phyloP scores from a whole-genome alignment of 805 yeast species.

The Yarrowia bubula region DNA sequence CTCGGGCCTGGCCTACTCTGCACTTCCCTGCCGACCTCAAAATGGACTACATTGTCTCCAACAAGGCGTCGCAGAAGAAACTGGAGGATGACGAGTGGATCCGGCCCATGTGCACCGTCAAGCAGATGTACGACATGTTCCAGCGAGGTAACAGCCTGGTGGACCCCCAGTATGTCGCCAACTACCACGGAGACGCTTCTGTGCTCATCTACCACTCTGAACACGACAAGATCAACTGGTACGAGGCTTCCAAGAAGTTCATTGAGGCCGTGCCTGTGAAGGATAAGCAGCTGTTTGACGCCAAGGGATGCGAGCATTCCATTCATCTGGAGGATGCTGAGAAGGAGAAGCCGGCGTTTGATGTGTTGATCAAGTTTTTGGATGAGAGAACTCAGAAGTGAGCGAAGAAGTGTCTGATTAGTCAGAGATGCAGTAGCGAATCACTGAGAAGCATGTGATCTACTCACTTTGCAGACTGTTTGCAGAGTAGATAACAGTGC shows the following conservation, averaged over 20 bases:
- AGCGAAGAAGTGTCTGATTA: too few relatives aligned
- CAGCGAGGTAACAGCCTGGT: slow-evolving; percentile 40
- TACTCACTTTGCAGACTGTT: too few relatives aligned
- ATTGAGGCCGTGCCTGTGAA: slow-evolving; percentile 8
- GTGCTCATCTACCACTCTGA: slow-evolving; percentile 19
- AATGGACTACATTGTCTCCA: slow-evolving; percentile 36
- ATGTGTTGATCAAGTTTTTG: not conserved
- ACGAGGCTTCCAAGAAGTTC: slow-evolving; percentile 6
- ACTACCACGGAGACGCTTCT: slow-evolving; percentile 4
- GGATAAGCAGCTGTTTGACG: slow-evolving; percentile 19
- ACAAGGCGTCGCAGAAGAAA: slow-evolving; percentile 32
- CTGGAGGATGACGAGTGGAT: slow-evolving; percentile 36
- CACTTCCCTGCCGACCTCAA: slow-evolving; percentile 33
- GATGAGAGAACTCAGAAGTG: not conserved
- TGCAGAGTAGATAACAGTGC: too few relatives aligned
- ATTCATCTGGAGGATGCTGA: slow-evolving; percentile 18
- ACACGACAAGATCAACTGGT: slow-evolving; percentile 24
- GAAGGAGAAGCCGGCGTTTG: slow-evolving; percentile 3
- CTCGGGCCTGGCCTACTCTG: slow-evolving; percentile 35
- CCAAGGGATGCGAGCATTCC: slow-evolving; percentile 9
- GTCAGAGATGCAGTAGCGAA: too few relatives aligned
- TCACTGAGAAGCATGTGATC: too few relatives aligned
- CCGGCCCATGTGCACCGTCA: slow-evolving; percentile 36
- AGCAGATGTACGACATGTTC: slow-evolving; percentile 39
- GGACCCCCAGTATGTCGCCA: slow-evolving; percentile 34